Evolutionary conservation across 352 stramenopile species (phyloP).

Genomic region (Globisporangium rhizosaccharum): DNA sequence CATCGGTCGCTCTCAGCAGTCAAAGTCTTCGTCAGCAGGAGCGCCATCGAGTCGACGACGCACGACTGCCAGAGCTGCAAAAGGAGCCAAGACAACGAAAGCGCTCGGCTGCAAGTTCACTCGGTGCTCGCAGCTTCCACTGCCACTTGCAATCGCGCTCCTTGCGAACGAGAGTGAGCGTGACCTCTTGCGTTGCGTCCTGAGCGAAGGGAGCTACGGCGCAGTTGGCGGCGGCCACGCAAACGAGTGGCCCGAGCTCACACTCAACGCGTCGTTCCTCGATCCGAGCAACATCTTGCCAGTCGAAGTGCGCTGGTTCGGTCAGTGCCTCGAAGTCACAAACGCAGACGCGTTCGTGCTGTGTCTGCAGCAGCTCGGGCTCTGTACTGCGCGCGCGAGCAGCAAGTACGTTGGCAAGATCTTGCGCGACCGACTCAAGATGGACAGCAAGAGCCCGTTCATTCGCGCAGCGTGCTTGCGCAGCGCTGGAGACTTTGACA

Average conservation of each 20-base stretch:
- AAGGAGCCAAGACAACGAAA: neutral
- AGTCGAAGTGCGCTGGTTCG: slow-evolving; percentile 56
- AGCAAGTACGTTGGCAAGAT: slow-evolving; percentile 63
- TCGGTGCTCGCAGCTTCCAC: slow-evolving; percentile 43
- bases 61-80: neutral
- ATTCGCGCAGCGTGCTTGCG: slow-evolving; percentile 22
- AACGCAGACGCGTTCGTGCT: slow-evolving; percentile 61
- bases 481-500: slow-evolving; percentile 4
- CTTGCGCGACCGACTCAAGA: slow-evolving; percentile 45
- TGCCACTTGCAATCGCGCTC: slow-evolving; percentile 50
- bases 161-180: slow-evolving; percentile 65
- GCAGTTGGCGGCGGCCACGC: slow-evolving; percentile 1
- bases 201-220: slow-evolving; percentile 21
- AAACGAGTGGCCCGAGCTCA: slow-evolving; percentile 55
- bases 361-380: slow-evolving; percentile 49
- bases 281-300: slow-evolving; percentile 37
- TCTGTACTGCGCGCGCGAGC: slow-evolving; percentile 37
- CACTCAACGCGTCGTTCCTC: slow-evolving; percentile 50
- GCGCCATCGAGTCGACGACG: too few species aligned
- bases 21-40: neutral
- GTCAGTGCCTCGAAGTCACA: slow-evolving; percentile 36
- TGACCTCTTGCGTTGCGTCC: slow-evolving; percentile 32
- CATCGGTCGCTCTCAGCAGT: neutral
- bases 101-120: slow-evolving; percentile 9
- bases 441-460: slow-evolving; percentile 40